Evolutionary conservation across 169 alveolate genomes (phyloP), one percentile per base, ranked within the genome.

Genomic region (Eimeria maxima): DNA sequence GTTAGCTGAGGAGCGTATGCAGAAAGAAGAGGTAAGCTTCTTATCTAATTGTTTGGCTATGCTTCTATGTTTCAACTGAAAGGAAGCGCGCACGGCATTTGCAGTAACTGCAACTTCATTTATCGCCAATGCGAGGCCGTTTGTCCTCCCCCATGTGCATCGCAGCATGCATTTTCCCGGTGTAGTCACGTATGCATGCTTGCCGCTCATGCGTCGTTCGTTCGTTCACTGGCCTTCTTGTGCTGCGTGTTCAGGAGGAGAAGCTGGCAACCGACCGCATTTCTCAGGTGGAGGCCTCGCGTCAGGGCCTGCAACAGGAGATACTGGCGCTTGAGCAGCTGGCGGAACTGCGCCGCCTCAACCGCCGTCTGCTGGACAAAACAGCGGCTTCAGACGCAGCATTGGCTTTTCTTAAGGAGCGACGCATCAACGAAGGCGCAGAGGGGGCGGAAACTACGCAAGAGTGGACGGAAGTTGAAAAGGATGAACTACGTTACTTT

Each of bases 191-290:
- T 50, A 13, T 65, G 53, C 42, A 11, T 4, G 29, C 57, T 24
- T 22, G 42, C 80, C 86, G 5, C 18, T 33, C 63, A 3, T 63
- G 11, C 69, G 42, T n/a, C 33, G 18, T 69, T 27, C 18, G 18
- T 73, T 65, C 22, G 38, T 47, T 50, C n/a, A 27, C 84, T 45
- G 55, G 53, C 3, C 47, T 57, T 74, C 16, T 6, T 65, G 20
- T 20, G 6, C 50, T n/a, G 8, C 0, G 71, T 13, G 55, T 69
- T 33, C 44, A 94, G 95, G 95, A 94, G 67, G 89, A 86, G 67
- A 95, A 96, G 74, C 71, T 93, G 24, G 95, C 86, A 65, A 94
- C 76, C 24, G 97, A 93, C 20, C 97, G 97, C 0, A 97, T 97
- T 33, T 45, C 93, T 7, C 96, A 89, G 33, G 94, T 93, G 11